Conservation (phyloP, 2,329 filamentous ascomycete genomes). For the Phialocephala sp. region DNA sequence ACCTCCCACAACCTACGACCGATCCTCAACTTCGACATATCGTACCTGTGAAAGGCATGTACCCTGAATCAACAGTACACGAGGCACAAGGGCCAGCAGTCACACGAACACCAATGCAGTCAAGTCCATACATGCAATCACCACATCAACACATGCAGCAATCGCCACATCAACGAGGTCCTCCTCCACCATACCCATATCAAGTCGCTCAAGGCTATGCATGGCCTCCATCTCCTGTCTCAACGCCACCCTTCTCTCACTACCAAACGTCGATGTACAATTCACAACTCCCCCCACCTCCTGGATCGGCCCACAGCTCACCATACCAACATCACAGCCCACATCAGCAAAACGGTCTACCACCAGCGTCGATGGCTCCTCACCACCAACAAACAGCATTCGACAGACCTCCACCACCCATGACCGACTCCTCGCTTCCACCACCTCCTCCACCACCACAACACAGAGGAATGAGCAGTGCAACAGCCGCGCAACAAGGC, state of each 20-base stretch:
- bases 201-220: slow-evolving; percentile 50
- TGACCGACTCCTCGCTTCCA: slow-evolving; percentile 44
- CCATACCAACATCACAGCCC: slow-evolving; percentile 41
- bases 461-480: slow-evolving; percentile 37
- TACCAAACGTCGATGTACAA: slow-evolving; percentile 46
- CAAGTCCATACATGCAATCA: slow-evolving; percentile 50
- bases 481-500: slow-evolving; percentile 33
- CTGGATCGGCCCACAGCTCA: slow-evolving; percentile 39
- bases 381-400: slow-evolving; percentile 37
- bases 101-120: slow-evolving; percentile 73
- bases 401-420: slow-evolving; percentile 44
- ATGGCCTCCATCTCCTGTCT: slow-evolving; percentile 62
- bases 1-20: slow-evolving; percentile 79
- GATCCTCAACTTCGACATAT: slow-evolving; percentile 84
- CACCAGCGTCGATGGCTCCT: slow-evolving; percentile 26
- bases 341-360: slow-evolving; percentile 32
- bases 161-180: slow-evolving; percentile 43
- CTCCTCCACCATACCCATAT: slow-evolving; percentile 47
- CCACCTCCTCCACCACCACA: slow-evolving; percentile 38
- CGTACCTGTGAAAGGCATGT: slow-evolving; percentile 89
- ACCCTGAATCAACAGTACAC: slow-evolving; percentile 92
- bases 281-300: slow-evolving; percentile 43
- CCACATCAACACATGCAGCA: slow-evolving; percentile 47
- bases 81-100: slow-evolving; percentile 83
- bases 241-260: slow-evolving; percentile 55